Conservation (phyloP, 768 basidiomycete genomes). For the Rhodotorula kratochvilovae region DNA sequence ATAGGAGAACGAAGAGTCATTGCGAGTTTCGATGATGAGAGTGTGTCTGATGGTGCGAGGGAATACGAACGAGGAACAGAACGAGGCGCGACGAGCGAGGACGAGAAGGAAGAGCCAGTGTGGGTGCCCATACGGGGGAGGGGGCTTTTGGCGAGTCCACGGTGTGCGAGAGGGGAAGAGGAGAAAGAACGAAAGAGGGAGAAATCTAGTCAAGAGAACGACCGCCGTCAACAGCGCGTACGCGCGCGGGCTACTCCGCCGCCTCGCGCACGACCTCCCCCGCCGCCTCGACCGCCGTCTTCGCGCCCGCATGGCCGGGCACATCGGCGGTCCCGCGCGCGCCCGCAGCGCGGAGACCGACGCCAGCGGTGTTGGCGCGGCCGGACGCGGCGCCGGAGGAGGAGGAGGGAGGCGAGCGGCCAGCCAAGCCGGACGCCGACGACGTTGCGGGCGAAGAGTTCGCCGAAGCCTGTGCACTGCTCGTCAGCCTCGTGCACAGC, state of each 20-base stretch:
- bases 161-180: too few species aligned
- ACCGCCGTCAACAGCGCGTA: too few species aligned
- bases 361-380: conserved; percentile 26
- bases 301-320: conserved; percentile 36
- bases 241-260: neutral
- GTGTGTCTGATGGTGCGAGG: neutral
- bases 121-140: neutral
- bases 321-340: conserved; percentile 21
- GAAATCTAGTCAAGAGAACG: neutral
- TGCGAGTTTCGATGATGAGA: neutral
- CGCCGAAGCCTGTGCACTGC: conserved; percentile 60
- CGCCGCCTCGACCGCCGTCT: conserved; percentile 37
- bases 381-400: neutral
- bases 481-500: neutral
- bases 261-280: conserved; percentile 18
- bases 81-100: neutral
- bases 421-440: conserved; percentile 46
- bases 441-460: conserved; percentile 64
- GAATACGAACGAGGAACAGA: neutral
- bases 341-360: conserved; percentile 38
- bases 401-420: conserved; percentile 18
- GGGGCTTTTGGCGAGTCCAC: neutral
- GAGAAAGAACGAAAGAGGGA: neutral
- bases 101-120: too few species aligned
- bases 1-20: neutral